A percentile compares a stretch with the other conserved stretches of the same genome.
Conservation (phyloP, 1,284 basidiomycete species). For the Kalmanozyma brasiliensis region DNA sequence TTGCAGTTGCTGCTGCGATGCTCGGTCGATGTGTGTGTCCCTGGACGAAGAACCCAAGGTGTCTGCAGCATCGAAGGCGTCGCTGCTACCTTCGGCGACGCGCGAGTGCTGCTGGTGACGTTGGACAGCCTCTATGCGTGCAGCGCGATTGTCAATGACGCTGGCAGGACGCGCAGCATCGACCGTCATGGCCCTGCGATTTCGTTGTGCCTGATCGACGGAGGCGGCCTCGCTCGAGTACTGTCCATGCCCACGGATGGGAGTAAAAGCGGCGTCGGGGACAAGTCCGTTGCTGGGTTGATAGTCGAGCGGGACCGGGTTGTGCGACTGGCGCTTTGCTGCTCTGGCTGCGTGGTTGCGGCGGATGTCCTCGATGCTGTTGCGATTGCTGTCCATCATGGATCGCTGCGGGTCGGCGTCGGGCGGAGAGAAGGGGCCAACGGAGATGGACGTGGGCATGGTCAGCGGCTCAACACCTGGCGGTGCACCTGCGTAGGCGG, state of each 20-base stretch:
- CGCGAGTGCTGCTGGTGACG: slow-evolving; percentile 38
- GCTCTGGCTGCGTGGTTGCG: slow-evolving; percentile 57
- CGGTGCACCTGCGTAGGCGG: slow-evolving; percentile 2
- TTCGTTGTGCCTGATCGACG: slow-evolving; percentile 24
- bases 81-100: slow-evolving; percentile 35
- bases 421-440: slow-evolving; percentile 46
- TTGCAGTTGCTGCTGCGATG: slow-evolving; percentile 35
- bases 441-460: slow-evolving; percentile 23
- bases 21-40: slow-evolving; percentile 40
- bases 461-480: slow-evolving; percentile 17
- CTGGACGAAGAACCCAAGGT: slow-evolving; percentile 32
- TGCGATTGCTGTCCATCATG: slow-evolving; percentile 58
- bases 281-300: slow-evolving; percentile 29
- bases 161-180: slow-evolving; percentile 52
- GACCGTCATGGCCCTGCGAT: slow-evolving; percentile 35
- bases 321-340: slow-evolving; percentile 31
- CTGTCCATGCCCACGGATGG: slow-evolving; percentile 24
- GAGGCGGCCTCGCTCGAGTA: slow-evolving; percentile 31
- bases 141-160: slow-evolving; percentile 49
- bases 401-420: slow-evolving; percentile 52
- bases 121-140: slow-evolving; percentile 34
- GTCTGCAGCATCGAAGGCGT: slow-evolving; percentile 36
- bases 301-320: slow-evolving; percentile 13
- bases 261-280: slow-evolving; percentile 18
- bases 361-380: slow-evolving; percentile 59